Base-by-base conservation (phyloP, 768 basidiomycete genomes). In the Mycena belliarum region DNA sequence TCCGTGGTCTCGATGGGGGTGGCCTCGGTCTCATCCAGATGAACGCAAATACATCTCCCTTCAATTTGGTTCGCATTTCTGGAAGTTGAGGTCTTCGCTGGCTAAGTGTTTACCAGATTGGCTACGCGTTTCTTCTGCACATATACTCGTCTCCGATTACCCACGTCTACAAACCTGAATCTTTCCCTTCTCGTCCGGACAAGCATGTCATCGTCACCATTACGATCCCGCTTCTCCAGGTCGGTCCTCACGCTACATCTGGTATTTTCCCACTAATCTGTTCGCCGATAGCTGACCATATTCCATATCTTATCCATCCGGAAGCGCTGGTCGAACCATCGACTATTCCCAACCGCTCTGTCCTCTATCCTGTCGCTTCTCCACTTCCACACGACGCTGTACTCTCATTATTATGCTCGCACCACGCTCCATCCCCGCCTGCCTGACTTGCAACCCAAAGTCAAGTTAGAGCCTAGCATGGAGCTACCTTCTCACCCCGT, bases 61-160 rank as follows among this genome's bases (percentile, higher is more conserved):
- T 89, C 69, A 91, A 91, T 64, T 66, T 91, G 61, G 89, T 91
- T 65, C 38, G 86, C 75, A 23, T 24, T 20, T 32, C 41, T 33
- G 15, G 49, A n/a, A 15, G 12, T 57, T 63, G 28, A 54, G 24
- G 4, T 20, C 33, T 38, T 49, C 6, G 15, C 18, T 52, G 55
- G 38, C 57, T 52, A 38, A 64, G 41, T 38, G 29, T 42, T 8
- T 38, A 25, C 28, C 61, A 90, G 89, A 83, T 91, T 60, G 88
- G 86, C 21, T 92, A 91, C 63, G 84, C 88, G 1, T 90, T 91
- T 69, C 76, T 90, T 29, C 71, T 92, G 20, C 86, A 91, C 60
- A 79, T 89, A 9, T 91, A 90, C 72, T 82, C 87, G 0, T 84
- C 85, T 2, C 86, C 87, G 0, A 65, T 84, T 38, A 81, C 86